Conservation (phyloP, 768 basidiomycete species). For the Leucocoprinus birnbaumii region DNA sequence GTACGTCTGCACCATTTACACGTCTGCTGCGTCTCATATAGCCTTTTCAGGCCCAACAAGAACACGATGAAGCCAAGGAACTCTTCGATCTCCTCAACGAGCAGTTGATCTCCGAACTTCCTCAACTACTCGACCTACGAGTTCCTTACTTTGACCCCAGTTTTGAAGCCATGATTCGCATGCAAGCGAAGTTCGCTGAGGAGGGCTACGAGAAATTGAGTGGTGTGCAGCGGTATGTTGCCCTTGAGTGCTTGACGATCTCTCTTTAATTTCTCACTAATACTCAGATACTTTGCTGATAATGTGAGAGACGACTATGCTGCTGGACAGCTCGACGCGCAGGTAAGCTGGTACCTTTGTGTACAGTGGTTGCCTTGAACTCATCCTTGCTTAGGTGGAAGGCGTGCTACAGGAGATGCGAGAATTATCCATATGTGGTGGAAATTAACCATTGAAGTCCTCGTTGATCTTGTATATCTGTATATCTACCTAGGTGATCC, state of each 20-base stretch:
- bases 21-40: not conserved
- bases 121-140: slow-evolving; percentile 89
- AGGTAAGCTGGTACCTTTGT: slow-evolving; percentile 45
- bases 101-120: slow-evolving; percentile 87
- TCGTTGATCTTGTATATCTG: not conserved
- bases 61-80: slow-evolving; percentile 92
- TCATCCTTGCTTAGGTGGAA: slow-evolving; percentile 64
- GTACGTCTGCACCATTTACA: slow-evolving; percentile 33
- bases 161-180: slow-evolving; percentile 98
- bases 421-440: slow-evolving; percentile 92
- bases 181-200: slow-evolving; percentile 97
- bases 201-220: slow-evolving; percentile 98
- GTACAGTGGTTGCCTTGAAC: not conserved
- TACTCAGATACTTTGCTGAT: no score
- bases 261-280: not conserved
- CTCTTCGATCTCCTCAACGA: slow-evolving; percentile 92
- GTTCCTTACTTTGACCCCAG: slow-evolving; percentile 98
- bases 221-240: slow-evolving; percentile 78
- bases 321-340: slow-evolving; percentile 91
- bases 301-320: slow-evolving; percentile 93
- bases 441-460: slow-evolving; percentile 25
- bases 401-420: slow-evolving; percentile 96
- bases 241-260: not conserved
- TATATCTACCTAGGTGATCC: no score
- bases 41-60: slow-evolving; percentile 80